A percentile compares a stretch with the other conserved stretches of the same genome.
Conservation (phyloP, 2,329 filamentous ascomycete species). For the Neofusicoccum umdonicola region DNA sequence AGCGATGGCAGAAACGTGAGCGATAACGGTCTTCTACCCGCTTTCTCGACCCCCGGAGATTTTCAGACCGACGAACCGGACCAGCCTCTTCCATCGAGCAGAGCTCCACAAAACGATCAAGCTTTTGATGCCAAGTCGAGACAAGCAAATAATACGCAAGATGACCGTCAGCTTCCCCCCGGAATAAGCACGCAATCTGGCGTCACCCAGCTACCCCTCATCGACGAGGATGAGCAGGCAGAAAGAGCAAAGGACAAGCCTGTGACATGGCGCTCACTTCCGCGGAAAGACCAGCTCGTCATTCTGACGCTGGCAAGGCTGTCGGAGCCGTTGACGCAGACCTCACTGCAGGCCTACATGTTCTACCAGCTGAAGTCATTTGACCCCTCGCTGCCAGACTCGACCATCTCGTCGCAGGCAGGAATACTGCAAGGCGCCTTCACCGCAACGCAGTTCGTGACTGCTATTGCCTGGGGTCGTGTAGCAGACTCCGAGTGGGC, state of each 20-base stretch:
- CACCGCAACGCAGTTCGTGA: constrained; percentile 77
- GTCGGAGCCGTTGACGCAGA: constrained; percentile 79
- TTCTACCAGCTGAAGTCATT: constrained; percentile 89
- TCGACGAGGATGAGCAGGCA: constrained; percentile 12
- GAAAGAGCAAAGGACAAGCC: constrained; percentile 40
- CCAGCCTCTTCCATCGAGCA: background rate
- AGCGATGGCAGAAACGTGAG: background rate
- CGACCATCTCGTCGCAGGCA: constrained; percentile 71
- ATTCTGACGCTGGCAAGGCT: constrained; percentile 76
- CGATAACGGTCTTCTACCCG: background rate
- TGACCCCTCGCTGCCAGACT: constrained; percentile 55
- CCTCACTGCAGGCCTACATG: constrained; percentile 63
- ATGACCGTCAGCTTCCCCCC: background rate
- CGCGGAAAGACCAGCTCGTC: constrained; percentile 72
- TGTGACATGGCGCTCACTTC: constrained; percentile 70
- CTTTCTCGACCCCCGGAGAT: background rate
- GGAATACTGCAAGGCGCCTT: constrained; percentile 77
- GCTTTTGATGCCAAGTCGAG: background rate
- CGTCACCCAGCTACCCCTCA: background rate
- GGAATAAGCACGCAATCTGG: background rate
- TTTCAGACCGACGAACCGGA: background rate
- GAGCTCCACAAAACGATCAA: background rate
- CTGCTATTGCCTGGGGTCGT: constrained; percentile 78
- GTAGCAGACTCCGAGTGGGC: constrained; percentile 59
- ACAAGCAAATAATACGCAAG: background rate